A percentile compares a stretch with the other conserved stretches of the same genome.
These are phyloP conservation scores for Benincasa hispida DNA, from an alignment of 306 rosid species.

Conservation along the genomic window DNA sequence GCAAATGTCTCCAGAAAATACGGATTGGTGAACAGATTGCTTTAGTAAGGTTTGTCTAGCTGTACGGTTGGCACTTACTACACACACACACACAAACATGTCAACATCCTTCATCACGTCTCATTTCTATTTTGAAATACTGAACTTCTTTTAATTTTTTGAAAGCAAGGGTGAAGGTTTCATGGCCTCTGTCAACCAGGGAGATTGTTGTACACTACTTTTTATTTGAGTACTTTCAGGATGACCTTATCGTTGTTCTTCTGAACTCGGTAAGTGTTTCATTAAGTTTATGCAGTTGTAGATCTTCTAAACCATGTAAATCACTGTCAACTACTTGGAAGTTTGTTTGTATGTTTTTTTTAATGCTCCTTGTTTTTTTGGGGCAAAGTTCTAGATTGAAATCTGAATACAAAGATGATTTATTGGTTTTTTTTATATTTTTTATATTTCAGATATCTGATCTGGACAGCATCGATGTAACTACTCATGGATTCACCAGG, in stretches of 20 bases:
- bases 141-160: conserved; percentile 37
- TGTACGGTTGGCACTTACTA: background rate
- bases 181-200: conserved; percentile 92
- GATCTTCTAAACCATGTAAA: background rate
- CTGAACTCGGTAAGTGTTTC: conserved; percentile 54
- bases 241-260: conserved; percentile 63
- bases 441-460: conserved; percentile 48
- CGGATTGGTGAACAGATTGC: conserved; percentile 63
- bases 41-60: conserved; percentile 61
- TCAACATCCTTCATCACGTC: background rate
- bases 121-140: conserved; percentile 14
- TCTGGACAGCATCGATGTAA: conserved; percentile 19
- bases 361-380: background rate
- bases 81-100: background rate
- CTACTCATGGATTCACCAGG: conserved; percentile 31
- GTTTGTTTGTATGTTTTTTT: background rate
- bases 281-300: background rate
- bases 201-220: conserved; percentile 70
- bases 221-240: conserved; percentile 77
- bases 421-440: background rate
- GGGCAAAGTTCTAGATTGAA: background rate
- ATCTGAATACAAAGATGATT: conserved; percentile 9
- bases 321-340: background rate
- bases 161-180: conserved; percentile 87
- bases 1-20: conserved; percentile 55